Conservation (phyloP, 73 alveolate genomes). For the Tetrahymena malaccensis region DNA sequence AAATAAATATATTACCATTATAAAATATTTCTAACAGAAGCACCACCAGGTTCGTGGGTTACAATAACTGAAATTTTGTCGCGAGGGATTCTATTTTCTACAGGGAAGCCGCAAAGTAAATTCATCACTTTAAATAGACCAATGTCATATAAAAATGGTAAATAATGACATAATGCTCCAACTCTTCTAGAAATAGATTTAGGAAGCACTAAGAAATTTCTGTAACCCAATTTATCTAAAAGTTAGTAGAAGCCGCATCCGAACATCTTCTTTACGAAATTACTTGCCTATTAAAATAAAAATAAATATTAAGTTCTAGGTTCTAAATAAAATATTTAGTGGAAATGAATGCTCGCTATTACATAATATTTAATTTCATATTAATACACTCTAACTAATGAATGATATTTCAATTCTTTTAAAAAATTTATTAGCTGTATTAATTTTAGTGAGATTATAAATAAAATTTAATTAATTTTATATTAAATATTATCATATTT, state of each 20-base stretch:
- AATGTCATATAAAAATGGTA: slow-evolving; percentile 11
- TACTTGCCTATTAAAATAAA: background rate
- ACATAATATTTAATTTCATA: too few relatives aligned
- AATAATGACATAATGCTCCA: slow-evolving; percentile 38
- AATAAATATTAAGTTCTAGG: background rate
- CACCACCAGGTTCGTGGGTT: slow-evolving; percentile 76
- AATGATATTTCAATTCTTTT: too few relatives aligned
- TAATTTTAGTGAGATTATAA: too few relatives aligned
- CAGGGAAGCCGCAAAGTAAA: slow-evolving; percentile 42
- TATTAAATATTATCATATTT: too few relatives aligned
- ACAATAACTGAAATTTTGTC: slow-evolving; percentile 57
- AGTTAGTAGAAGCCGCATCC: background rate
- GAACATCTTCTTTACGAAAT: slow-evolving; percentile 23
- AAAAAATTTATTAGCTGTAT: too few relatives aligned
- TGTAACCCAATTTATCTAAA: background rate
- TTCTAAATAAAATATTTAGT: background rate
- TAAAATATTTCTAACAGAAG: slow-evolving; percentile 37
- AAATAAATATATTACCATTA: background rate
- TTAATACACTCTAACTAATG: too few relatives aligned
- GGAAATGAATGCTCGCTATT: too few relatives aligned
- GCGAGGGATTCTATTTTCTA: slow-evolving; percentile 44
- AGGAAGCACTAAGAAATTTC: background rate
- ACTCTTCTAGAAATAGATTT: slow-evolving; percentile 9
- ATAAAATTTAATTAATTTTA: too few relatives aligned
- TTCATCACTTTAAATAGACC: slow-evolving; percentile 46